Evolutionary conservation across 352 stramenopile genomes (phyloP), one percentile per base, ranked within the genome.

Genomic region (Phytophthora rubi): DNA sequence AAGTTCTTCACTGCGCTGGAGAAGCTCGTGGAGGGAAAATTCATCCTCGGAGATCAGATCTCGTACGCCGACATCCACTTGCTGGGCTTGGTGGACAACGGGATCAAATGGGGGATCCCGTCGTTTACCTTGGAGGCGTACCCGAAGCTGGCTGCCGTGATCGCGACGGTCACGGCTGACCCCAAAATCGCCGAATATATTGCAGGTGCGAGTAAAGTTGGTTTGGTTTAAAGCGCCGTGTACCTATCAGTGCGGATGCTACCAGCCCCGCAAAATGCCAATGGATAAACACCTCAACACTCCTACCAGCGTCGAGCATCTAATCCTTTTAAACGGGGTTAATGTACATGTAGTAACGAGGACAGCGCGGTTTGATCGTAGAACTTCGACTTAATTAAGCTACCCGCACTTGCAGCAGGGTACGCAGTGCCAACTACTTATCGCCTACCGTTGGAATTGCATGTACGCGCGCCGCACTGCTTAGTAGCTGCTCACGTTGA

Each of bases 41-140:
- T 85, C 57, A 79, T 93, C 56, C 62, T 79, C 3, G 85, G 83
- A n/a, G 82, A 89, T 37, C 74, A 76, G 47, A 8, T 73, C 15
- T 76, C 75, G 53, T 18, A 53, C 69, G 1, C 59, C 42, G 42
- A 49, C 42, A 15, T 49, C 6, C 42, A 49, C 15, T 49, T 49
- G 42, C 16, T 49, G 42, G 42, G 13, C 42, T 15, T 49, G 42
- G 42, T 49, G 42, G 42, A 49, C 16, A 49, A 49, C 42, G 42
- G 42, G 16, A 49, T 49, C 16, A 49, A 49, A 16, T 49, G 42
- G 42, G 42, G 6, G 42, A 49, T 49, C 42, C 42, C 42, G 6
- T 13, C 42, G 42, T 49, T 49, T 49, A 49, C 15, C 42, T 49
- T 85, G 42, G 53, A 48, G 42, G 42, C 42, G 42, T 49, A 26